Conservation (phyloP, 345 rosid genomes). For the Triadica sebifera region DNA sequence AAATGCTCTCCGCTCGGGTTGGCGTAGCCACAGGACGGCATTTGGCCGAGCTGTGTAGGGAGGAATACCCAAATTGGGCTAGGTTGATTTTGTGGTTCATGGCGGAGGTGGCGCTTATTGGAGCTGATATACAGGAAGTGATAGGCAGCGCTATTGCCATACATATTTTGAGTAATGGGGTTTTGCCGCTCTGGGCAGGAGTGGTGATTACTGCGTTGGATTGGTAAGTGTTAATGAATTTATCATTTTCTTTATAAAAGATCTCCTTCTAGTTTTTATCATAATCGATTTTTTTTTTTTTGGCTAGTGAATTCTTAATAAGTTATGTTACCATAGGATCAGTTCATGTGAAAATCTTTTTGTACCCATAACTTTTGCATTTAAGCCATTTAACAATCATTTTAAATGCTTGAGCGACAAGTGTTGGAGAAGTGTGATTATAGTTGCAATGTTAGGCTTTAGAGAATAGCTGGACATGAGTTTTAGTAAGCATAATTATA, state of each 20-base stretch:
- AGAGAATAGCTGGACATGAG: background rate
- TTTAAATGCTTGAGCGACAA: background rate
- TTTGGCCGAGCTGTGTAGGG: constrained; percentile 86
- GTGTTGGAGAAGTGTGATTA: too few species aligned
- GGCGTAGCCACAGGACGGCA: constrained; percentile 91
- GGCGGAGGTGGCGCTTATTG: constrained; percentile 91
- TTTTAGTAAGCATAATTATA: background rate
- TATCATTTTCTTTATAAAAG: background rate
- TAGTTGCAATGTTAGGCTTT: too few species aligned
- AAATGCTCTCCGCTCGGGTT: constrained; percentile 78
- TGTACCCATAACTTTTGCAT: background rate
- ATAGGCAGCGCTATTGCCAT: constrained; percentile 94
- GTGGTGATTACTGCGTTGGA: constrained; percentile 85
- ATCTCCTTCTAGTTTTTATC: too few species aligned
- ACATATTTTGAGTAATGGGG: constrained; percentile 82
- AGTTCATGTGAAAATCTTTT: background rate
- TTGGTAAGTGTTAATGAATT: constrained; percentile 42
- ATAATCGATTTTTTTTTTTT: too few species aligned
- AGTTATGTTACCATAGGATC: background rate
- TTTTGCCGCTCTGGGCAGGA: constrained; percentile 86
- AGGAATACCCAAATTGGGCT: constrained; percentile 88
- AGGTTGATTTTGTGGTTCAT: constrained; percentile 73
- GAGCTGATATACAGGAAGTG: constrained; percentile 96
- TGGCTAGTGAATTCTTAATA: too few species aligned
- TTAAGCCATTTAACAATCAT: background rate